Evolutionary conservation across 768 basidiomycete genomes (phyloP), one percentile per base, ranked within the genome.

Genomic region (Collybia sp.): DNA sequence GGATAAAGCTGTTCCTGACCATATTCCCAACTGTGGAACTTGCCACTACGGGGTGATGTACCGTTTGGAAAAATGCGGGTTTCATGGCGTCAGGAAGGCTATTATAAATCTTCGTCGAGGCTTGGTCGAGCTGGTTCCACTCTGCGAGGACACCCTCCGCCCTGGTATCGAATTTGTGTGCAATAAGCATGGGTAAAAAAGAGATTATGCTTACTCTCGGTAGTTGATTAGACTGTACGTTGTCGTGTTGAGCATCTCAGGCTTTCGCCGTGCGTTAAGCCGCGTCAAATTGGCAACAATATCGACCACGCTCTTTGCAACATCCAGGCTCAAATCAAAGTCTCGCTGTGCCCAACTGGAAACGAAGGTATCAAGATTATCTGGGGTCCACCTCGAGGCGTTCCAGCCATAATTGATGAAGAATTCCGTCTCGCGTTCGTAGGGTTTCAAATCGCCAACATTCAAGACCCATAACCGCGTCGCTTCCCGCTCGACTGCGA

Each of bases 391-490:
- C 12, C 69, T 59, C 0, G 79, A 67, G 0, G 77, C 60, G 52
- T 88, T 74, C 72, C 77, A 87, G 2, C 76, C 84, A 38, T 76
- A 75, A 13, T 64, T 69, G 53, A 88, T 63, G 71, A 83, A 87
- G 60, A 82, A 85, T 52, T 86, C 83, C 20, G 71, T 81, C 42
- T 82, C 77, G 44, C 83, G 76, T 53, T 88, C 86, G 50, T 82
- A 82, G 2, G 83, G 84, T 58, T 87, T 87, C 42, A 88, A 63
- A 53, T 87, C 84, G 13, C 86, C 86, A 45, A 88, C 84, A 58
- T 87, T 88, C 45, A 88, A 61, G 39, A 88, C 75, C 83, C 83
- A 86, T 40, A 88, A 64, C 12, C 69, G 69, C 11, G 68, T 75
- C 8, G 82, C 82, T 18, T 80, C 67, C 19, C 79, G 75, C 13